Evolutionary conservation across 2,329 filamentous ascomycete genomes (phyloP), one percentile per base, ranked within the genome.

Genomic region (Ophiostoma pallidulum): DNA sequence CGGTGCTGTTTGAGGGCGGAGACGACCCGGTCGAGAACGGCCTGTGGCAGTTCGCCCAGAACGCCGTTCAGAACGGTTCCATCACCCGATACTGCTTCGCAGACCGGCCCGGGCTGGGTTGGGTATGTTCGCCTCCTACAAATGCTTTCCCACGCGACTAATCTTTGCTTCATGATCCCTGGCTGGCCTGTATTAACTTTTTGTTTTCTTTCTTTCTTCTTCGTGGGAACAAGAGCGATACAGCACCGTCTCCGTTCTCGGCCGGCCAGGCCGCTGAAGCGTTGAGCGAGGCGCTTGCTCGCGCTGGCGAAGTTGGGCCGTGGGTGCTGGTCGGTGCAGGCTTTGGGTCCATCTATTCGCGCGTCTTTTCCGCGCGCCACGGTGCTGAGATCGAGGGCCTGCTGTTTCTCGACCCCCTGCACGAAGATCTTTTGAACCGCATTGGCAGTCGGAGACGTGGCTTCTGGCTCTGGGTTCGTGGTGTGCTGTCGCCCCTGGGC

Each of bases 41-140:
- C 7, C 73, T 98, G 47, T 84, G 89, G 67, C 76, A 82, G 46
- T 87, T 94, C 67, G 86, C 88, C 10, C 79, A 89, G 50, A 73
- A 80, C 47, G 81, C 85, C 1, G 71, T 89, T 54, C 72, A 79
- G 54, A 92, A 92, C 58, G 86, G 87, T 33, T 86, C 84, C 39
- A 92, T 98, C 57, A 71, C 73, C 48, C 81, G 91, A 51, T 97
- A 94, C 68, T 98, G 92, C 72, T 96, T 95, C 65, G 90, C 87
- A 62, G 92, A 98, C 62, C 84, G 92, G 19, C 92, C 92, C 1
- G 92, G 92, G 2, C 77, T 91, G 48, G 91, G 77, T 7, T 95
- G 88, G 82, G 67, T 70, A 56, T 58, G 66, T 59, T 8, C 9
- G 10, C 4, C 20, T 26, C 16, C 8, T 32, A 13, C n/a, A n/a